Conservation (phyloP, 176 grass and related monocot genomes). For the Luzula sylvatica region DNA sequence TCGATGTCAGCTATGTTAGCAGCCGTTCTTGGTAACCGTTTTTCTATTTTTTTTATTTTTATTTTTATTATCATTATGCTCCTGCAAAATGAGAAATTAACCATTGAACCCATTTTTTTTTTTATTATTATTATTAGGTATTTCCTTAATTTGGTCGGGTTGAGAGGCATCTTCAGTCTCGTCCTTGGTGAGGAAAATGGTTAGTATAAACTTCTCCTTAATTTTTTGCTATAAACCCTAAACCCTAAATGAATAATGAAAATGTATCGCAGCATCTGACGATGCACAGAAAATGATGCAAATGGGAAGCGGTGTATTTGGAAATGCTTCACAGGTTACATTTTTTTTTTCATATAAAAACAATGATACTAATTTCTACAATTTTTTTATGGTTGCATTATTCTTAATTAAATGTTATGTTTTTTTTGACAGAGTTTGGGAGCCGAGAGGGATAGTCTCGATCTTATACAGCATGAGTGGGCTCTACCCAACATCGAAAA, state of each 20-base stretch:
- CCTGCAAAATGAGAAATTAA: not conserved
- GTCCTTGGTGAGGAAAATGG: constrained; percentile 99
- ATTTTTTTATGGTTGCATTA: not conserved
- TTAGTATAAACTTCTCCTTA: constrained; percentile 27
- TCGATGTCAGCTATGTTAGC: constrained; percentile 99
- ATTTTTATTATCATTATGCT: not conserved
- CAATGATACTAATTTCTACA: not conserved
- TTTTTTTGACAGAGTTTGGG: constrained; percentile 56
- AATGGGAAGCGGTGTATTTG: constrained; percentile 72
- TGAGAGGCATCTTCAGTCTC: constrained; percentile 94
- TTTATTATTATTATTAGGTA: constrained; percentile 54
- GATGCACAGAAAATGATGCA: constrained; percentile 96
- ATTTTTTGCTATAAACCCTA: no score
- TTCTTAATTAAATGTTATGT: constrained; percentile 8
- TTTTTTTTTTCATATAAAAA: not conserved
- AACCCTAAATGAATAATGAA: no score
- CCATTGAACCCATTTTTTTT: not conserved
- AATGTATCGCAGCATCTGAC: constrained; percentile 82
- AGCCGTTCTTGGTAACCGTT: constrained; percentile 99
- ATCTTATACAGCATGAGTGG: constrained; percentile 98
- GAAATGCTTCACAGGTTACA: constrained; percentile 68
- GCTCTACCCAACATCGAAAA: constrained; percentile 69
- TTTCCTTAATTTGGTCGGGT: constrained; percentile 95
- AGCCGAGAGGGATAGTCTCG: constrained; percentile 84
- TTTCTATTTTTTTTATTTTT: not conserved